Conservation (phyloP, 1,284 basidiomycete genomes). For the Pyrrhoderma lamaoense region DNA sequence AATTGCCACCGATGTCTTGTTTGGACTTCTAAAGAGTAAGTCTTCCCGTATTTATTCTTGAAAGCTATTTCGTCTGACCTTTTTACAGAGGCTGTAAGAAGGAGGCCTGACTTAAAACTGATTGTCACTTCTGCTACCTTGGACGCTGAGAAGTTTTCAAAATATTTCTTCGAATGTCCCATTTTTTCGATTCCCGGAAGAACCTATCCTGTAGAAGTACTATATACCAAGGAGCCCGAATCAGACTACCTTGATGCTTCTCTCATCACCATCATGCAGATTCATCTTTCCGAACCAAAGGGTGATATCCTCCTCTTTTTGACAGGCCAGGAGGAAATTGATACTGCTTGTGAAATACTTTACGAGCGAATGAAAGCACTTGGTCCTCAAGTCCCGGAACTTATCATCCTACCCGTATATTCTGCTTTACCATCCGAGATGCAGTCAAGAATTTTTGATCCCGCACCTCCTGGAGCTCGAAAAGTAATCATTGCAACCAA, state of each 20-base stretch:
- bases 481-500: conserved; percentile 99
- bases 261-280: conserved; percentile 98
- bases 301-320: conserved; percentile 96
- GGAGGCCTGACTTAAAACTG: conserved; percentile 90
- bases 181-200: conserved; percentile 99
- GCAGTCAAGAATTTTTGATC: conserved; percentile 96
- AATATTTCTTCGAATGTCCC: conserved; percentile 97
- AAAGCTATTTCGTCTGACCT: conserved; percentile 21
- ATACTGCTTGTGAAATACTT: conserved; percentile 94
- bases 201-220: conserved; percentile 95
- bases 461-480: conserved; percentile 91
- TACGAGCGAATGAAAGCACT: conserved; percentile 98
- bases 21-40: conserved; percentile 93
- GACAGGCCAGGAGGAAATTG: conserved; percentile 98
- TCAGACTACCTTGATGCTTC: conserved; percentile 98
- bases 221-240: conserved; percentile 98
- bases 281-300: conserved; percentile 95
- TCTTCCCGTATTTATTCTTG: conserved; percentile 20
- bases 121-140: conserved; percentile 98
- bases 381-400: conserved; percentile 93
- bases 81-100: conserved; percentile 80
- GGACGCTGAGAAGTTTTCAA: conserved; percentile 99
- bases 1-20: conserved; percentile 95
- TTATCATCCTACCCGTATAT: conserved; percentile 95
- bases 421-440: conserved; percentile 97